These are phyloP conservation scores for Pseudofabraea citricarpa DNA, from an alignment of 2,329 filamentous ascomycete genomes.

Conservation along the genomic window DNA sequence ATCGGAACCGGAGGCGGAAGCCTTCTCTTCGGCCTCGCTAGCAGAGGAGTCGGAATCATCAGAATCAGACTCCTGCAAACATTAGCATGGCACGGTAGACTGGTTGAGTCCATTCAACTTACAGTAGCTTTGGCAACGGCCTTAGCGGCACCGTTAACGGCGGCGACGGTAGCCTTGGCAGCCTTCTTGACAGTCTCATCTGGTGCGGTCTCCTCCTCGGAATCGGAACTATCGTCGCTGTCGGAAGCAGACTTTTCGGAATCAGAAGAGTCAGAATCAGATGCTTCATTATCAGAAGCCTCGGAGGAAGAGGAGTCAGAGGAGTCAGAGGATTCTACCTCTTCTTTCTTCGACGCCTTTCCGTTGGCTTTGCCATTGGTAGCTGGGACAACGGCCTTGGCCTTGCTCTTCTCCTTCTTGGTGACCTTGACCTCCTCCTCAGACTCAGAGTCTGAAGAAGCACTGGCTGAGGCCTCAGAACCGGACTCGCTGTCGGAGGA, in stretches of 20 bases:
- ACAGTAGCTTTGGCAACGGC: constrained; percentile 24
- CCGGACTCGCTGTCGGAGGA: constrained; percentile 32
- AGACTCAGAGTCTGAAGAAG: constrained; percentile 19
- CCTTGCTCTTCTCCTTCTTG: constrained; percentile 25
- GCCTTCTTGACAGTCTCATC: constrained; percentile 19
- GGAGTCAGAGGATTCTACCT: constrained; percentile 30
- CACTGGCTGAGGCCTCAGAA: constrained; percentile 29
- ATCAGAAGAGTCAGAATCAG: constrained; percentile 18
- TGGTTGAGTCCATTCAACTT: constrained; percentile 9
- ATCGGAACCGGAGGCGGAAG: constrained; percentile 15
- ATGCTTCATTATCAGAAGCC: constrained; percentile 9
- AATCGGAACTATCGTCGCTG: constrained; percentile 22
- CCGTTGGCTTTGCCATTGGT: constrained; percentile 31
- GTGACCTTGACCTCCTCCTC: constrained; percentile 27
- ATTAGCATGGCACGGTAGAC: constrained; percentile 10
- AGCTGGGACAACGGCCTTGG: constrained; percentile 10
- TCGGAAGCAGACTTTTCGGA: constrained; percentile 23
- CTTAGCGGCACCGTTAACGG: constrained; percentile 25
- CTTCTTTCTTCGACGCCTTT: constrained; percentile 28
- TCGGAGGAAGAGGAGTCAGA: constrained; percentile 28
- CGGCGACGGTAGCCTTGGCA: constrained; percentile 9
- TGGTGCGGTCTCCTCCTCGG: constrained; percentile 22
- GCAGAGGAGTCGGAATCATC: constrained; percentile 17
- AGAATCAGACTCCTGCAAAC: constrained; percentile 13
- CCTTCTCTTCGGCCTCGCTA: constrained; percentile 13